Percentiles rank a stretch among this genome's conserved stretches.
Evolutionary conservation across 768 basidiomycete species (phyloP).

Genomic region (Galerina sulciceps): DNA sequence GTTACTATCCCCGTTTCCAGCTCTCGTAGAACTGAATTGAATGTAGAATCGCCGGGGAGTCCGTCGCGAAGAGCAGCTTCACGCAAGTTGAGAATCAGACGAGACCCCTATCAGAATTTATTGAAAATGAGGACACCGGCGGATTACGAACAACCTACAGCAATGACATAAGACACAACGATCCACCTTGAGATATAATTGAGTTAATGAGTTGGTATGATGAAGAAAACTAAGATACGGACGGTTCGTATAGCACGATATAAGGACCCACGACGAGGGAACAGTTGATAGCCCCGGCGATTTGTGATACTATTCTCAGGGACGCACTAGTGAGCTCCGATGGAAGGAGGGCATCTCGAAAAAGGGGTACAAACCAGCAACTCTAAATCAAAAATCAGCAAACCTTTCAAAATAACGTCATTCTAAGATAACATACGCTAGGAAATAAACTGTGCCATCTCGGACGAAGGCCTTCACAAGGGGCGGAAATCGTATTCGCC

Average conservation of each 20-base stretch:
- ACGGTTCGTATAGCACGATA: slow-evolving; percentile 3
- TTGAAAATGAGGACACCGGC: neutral
- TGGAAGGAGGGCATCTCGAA: neutral
- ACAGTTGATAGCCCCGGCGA: neutral
- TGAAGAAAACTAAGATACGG: neutral
- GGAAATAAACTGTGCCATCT: slow-evolving; percentile 2
- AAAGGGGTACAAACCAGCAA: neutral
- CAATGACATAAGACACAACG: neutral
- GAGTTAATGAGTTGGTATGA: neutral
- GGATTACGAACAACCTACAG: neutral
- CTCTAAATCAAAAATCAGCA: neutral
- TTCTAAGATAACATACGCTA: neutral
- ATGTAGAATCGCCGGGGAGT: neutral
- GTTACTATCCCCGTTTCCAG: neutral
- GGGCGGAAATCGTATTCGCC: neutral
- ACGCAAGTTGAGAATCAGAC: neutral
- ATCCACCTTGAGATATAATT: neutral
- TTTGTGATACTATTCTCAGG: neutral
- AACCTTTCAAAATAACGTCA: neutral
- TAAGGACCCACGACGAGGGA: neutral
- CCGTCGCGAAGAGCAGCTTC: neutral
- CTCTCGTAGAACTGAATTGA: neutral
- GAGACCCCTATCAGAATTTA: neutral
- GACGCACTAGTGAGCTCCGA: neutral
- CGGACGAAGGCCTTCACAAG: neutral